phyloP scores from a whole-genome alignment of 2,329 filamentous ascomycete genomes.

The Calonectria hawksworthii region DNA sequence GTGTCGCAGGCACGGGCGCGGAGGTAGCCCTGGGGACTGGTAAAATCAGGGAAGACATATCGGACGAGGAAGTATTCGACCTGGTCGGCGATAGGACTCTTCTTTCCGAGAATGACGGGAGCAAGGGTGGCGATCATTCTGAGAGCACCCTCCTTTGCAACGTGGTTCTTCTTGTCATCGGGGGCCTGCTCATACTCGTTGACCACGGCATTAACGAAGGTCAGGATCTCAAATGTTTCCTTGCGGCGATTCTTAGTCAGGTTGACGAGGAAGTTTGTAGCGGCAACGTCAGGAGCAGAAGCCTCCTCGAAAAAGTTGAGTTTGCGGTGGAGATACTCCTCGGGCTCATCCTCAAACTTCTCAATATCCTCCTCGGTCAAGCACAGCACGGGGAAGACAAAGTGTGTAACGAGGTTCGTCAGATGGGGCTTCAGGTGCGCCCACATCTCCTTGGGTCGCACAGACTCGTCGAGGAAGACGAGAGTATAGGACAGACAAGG shows the following conservation, averaged over 20 bases:
- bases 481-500: constrained; percentile 94
- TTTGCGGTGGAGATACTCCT: constrained; percentile 97
- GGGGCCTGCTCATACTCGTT: constrained; percentile 90
- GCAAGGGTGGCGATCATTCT: constrained; percentile 97
- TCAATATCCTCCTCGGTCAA: constrained; percentile 93
- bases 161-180: constrained; percentile 91
- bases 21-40: constrained; percentile 91
- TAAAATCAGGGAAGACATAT: constrained; percentile 98
- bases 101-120: constrained; percentile 95
- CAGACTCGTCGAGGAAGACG: constrained; percentile 96
- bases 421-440: constrained; percentile 92
- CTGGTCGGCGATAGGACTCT: constrained; percentile 97
- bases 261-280: constrained; percentile 95
- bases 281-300: constrained; percentile 93
- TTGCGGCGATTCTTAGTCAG: constrained; percentile 95
- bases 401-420: constrained; percentile 91
- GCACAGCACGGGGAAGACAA: constrained; percentile 96
- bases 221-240: constrained; percentile 94
- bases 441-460: constrained; percentile 98
- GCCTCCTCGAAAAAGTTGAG: constrained; percentile 98
- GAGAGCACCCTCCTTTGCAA: constrained; percentile 95
- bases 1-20: constrained; percentile 96
- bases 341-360: constrained; percentile 93
- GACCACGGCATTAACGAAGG: constrained; percentile 95
- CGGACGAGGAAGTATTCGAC: constrained; percentile 99